Evolutionary conservation across 768 basidiomycete species (phyloP).

Genomic region (Russula earlei): DNA sequence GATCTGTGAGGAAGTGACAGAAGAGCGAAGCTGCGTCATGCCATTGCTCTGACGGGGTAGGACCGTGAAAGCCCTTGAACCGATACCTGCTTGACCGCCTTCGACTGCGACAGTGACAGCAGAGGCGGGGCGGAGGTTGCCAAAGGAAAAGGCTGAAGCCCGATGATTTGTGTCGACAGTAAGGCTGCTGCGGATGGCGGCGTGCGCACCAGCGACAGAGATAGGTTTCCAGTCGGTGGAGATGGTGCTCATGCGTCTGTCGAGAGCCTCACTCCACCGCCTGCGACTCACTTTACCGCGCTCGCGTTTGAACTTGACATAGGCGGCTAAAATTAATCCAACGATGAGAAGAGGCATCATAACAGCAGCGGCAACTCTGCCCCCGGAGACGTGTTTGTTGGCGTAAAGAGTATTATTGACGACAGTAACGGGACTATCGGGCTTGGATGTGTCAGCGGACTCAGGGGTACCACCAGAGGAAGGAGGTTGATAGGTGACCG

Average conservation of each 20-base stretch:
- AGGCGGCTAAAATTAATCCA: constrained; percentile 35
- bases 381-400: constrained; percentile 32
- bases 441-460: constrained; percentile 33
- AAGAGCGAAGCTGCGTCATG: constrained; percentile 38
- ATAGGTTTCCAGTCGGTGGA: constrained; percentile 70
- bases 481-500: constrained; percentile 46
- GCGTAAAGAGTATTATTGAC: constrained; percentile 28
- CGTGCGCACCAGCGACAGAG: constrained; percentile 57
- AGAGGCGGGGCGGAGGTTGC: constrained; percentile 39
- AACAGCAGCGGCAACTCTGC: constrained; percentile 56
- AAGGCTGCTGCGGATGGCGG: constrained; percentile 63
- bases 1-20: constrained; percentile 41
- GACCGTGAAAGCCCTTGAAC: constrained; percentile 25
- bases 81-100: constrained; percentile 36
- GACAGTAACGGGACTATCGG: constrained; percentile 33
- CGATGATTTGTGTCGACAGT: constrained; percentile 37
- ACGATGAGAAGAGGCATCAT: constrained; percentile 54
- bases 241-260: constrained; percentile 79
- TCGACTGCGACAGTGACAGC: constrained; percentile 37
- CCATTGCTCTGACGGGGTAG: constrained; percentile 20
- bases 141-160: constrained; percentile 47
- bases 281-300: constrained; percentile 42
- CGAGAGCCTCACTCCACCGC: constrained; percentile 56
- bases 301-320: constrained; percentile 45
- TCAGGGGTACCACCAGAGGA: constrained; percentile 35